A percentile compares a stretch with the other conserved stretches of the same genome.
phyloP scores from a whole-genome alignment of 495 filamentous ascomycete species.

The Penicillium nucicola region DNA sequence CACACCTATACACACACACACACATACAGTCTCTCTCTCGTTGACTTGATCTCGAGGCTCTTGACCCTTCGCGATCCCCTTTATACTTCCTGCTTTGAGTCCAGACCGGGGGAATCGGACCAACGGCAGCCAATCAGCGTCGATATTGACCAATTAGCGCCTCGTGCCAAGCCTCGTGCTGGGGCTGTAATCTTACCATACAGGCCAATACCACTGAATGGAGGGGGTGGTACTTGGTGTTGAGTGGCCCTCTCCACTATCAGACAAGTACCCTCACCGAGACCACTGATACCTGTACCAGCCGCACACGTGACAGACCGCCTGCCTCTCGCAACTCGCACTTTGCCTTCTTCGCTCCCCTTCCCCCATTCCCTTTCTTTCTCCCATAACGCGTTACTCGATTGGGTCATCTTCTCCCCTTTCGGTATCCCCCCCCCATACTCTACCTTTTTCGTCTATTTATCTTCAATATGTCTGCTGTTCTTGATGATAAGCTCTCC shows the following conservation, averaged over 20 bases:
- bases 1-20: too few relatives aligned
- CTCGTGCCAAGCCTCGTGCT: too few relatives aligned
- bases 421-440: constrained; percentile 32
- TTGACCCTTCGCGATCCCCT: too few relatives aligned
- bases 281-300: not conserved
- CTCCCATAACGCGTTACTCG: constrained; percentile 52
- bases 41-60: too few relatives aligned
- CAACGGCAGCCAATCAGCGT: too few relatives aligned
- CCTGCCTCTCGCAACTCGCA: constrained; percentile 37
- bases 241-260: too few relatives aligned
- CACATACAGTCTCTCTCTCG: too few relatives aligned
- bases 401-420: constrained; percentile 51
- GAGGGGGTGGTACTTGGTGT: not conserved
- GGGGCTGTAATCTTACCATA: too few relatives aligned
- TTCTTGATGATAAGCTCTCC: constrained; percentile 46
- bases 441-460: constrained; percentile 11
- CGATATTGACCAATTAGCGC: too few relatives aligned
- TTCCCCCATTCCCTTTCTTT: constrained; percentile 29
- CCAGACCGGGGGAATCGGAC: too few relatives aligned
- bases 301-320: constrained; percentile 35
- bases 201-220: too few relatives aligned
- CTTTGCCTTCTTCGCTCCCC: constrained; percentile 42
- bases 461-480: constrained; percentile 47
- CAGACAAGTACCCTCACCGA: not conserved
- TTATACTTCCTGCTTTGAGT: too few relatives aligned